Conservation (phyloP, 169 alveolate species). For the Eimeria praecox region DNA sequence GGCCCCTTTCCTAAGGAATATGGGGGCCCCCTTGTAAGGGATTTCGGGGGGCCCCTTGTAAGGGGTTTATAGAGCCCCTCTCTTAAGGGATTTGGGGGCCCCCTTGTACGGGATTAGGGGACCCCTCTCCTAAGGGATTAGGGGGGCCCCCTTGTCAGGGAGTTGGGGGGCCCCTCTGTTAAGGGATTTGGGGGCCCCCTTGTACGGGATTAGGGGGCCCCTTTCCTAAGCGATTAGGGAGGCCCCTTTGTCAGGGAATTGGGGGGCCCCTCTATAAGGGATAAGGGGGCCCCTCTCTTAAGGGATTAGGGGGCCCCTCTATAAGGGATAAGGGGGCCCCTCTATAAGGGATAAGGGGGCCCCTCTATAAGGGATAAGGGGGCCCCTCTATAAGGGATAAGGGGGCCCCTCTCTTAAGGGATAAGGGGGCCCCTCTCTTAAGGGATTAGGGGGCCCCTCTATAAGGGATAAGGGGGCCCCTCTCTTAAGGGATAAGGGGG, state of each 20-base stretch:
- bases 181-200: neutral
- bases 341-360: no score
- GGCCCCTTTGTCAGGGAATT: neutral
- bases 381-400: neutral
- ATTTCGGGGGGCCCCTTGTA: neutral
- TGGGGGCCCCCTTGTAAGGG: slow-evolving; percentile 8
- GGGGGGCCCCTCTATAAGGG: no score
- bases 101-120: neutral
- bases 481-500: neutral
- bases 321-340: neutral
- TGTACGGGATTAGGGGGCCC: no score
- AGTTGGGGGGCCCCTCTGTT: no score
- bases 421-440: slow-evolving; percentile 1
- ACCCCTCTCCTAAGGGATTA: no score
- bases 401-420: no score
- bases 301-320: neutral
- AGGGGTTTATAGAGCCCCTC: no score
- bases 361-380: no score
- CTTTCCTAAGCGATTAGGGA: neutral
- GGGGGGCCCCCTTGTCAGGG: no score
- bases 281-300: no score
- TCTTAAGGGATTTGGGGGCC: no score
- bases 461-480: no score
- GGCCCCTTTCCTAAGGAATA: slow-evolving; percentile 53
- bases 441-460: neutral